phyloP scores from a whole-genome alignment of 495 filamentous ascomycete species.

The Astrothelium macrocarpum region DNA sequence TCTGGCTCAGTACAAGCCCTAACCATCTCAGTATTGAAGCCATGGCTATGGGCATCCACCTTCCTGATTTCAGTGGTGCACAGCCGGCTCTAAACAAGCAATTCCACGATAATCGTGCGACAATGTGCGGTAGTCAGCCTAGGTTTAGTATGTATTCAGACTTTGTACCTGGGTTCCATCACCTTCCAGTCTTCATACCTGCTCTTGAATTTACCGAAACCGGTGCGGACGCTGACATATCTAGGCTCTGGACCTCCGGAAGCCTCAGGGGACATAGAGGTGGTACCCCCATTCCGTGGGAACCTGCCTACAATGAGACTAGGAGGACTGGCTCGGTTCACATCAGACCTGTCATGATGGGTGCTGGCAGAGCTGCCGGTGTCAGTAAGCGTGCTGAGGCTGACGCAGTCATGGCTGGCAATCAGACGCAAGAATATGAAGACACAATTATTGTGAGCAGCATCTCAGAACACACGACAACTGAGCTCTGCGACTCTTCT shows the following conservation, averaged over 20 bases:
- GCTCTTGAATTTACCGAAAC: background rate
- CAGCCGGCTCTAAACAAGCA: background rate
- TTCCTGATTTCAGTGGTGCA: background rate
- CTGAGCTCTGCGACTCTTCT: background rate
- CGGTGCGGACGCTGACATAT: background rate
- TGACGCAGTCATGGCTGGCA: background rate
- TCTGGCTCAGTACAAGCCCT: background rate
- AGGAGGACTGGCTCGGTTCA: too few relatives aligned
- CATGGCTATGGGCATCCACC: background rate
- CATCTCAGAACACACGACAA: background rate
- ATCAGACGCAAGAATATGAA: background rate
- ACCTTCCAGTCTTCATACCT: background rate
- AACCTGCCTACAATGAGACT: background rate
- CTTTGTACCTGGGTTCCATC: background rate
- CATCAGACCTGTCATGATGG: background rate
- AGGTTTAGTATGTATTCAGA: background rate
- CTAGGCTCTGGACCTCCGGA: background rate
- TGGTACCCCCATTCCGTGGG: background rate
- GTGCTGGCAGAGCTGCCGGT: background rate
- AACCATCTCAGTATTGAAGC: background rate
- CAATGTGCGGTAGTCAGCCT: background rate
- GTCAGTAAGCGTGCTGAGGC: background rate
- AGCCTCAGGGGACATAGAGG: background rate
- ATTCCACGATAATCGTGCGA: background rate
- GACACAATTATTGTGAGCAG: background rate